phyloP scores from a whole-genome alignment of 108 stramenopile species.

The Craspedostauros australis region DNA sequence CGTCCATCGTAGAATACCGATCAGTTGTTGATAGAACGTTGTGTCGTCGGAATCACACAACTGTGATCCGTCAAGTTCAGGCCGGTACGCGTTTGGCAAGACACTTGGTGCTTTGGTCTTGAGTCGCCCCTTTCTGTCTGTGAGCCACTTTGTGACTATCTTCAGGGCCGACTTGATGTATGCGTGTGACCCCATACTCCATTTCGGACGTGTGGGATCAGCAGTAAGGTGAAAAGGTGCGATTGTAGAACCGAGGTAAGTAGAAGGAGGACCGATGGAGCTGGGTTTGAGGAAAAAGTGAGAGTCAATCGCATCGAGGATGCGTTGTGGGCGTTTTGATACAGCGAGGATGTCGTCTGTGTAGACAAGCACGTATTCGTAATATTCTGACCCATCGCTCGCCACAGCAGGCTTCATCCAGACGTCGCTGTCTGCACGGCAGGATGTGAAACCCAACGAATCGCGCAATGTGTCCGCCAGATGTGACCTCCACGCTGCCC shows the following conservation, averaged over 20 bases:
- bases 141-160: constrained; percentile 17
- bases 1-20: constrained; percentile 40
- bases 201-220: constrained; percentile 13
- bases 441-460: too few species aligned
- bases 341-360: too few species aligned
- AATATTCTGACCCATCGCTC: too few species aligned
- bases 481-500: constrained; percentile 13
- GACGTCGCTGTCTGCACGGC: too few species aligned
- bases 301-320: background rate
- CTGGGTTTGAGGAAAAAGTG: constrained; percentile 11
- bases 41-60: background rate
- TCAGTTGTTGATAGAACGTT: constrained; percentile 6
- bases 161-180: constrained; percentile 27
- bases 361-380: too few species aligned
- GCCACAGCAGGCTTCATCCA: too few species aligned
- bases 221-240: background rate
- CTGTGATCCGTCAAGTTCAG: constrained; percentile 1
- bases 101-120: constrained; percentile 10
- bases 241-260: constrained; percentile 28
- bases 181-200: constrained; percentile 15
- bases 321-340: too few species aligned
- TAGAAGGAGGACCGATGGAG: constrained; percentile 13
- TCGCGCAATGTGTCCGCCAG: constrained; percentile 1
- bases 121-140: constrained; percentile 7
- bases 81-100: constrained; percentile 12